Percentiles rank a stretch among this genome's conserved stretches.
These are phyloP conservation scores for Pseudogymnoascus sp. DNA, from an alignment of 2,329 filamentous ascomycete species.

Conservation along the genomic window DNA sequence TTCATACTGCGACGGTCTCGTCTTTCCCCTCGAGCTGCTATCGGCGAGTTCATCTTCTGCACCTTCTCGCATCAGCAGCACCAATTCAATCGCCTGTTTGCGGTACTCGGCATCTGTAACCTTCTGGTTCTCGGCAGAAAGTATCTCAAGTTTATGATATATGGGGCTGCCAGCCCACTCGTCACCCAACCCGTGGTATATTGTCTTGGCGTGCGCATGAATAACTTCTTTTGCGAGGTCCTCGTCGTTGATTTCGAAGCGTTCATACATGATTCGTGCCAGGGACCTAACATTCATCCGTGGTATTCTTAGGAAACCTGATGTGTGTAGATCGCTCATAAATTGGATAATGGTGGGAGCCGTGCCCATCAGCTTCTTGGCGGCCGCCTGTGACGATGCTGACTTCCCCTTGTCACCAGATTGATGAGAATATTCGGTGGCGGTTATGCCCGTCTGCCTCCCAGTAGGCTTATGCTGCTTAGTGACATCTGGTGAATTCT, in stretches of 20 bases:
- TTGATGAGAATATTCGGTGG: not conserved
- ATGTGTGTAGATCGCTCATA: conserved; percentile 8
- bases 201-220: conserved; percentile 6
- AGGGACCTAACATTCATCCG: conserved; percentile 7
- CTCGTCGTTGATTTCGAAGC: conserved; percentile 7
- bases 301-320: not conserved
- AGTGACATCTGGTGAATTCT: conserved; percentile 3
- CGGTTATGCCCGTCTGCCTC: not conserved
- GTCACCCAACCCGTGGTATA: conserved; percentile 3
- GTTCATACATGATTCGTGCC: conserved; percentile 9
- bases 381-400: not conserved
- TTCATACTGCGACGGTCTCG: not conserved
- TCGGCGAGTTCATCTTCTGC: not conserved
- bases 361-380: not conserved
- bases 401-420: not conserved
- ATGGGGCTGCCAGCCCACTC: conserved; percentile 11
- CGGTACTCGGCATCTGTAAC: not conserved
- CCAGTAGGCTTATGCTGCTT: not conserved
- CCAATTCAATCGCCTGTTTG: not conserved
- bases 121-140: not conserved
- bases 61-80: not conserved
- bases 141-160: conserved; percentile 3
- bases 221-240: conserved; percentile 9
- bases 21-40: not conserved
- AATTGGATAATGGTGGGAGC: not conserved